Conservation (phyloP, 495 filamentous ascomycete genomes). For the Aspergillus biplanus region DNA sequence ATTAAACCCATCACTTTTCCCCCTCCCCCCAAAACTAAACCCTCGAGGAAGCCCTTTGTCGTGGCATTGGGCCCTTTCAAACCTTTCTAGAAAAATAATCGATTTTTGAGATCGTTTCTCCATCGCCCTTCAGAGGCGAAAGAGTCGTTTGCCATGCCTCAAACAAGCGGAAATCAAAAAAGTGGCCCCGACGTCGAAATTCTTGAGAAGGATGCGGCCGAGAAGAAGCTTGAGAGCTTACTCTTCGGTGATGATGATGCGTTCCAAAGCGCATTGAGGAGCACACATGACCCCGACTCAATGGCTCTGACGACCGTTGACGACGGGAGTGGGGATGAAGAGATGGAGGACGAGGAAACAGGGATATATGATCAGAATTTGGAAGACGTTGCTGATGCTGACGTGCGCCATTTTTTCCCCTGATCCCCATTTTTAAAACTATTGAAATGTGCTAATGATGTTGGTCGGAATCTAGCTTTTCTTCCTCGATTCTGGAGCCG, state of each 20-base stretch:
- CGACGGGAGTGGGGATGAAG: slow-evolving; percentile 41
- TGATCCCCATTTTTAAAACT: neutral
- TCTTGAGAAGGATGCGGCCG: slow-evolving; percentile 74
- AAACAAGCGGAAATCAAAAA: slow-evolving; percentile 39
- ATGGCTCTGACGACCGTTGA: slow-evolving; percentile 39
- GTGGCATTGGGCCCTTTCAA: neutral
- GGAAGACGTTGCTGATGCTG: slow-evolving; percentile 62
- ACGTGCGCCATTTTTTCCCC: slow-evolving; percentile 45
- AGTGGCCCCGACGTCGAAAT: slow-evolving; percentile 45
- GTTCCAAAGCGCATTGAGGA: slow-evolving; percentile 72
- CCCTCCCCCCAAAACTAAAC: slow-evolving; percentile 1
- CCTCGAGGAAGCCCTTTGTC: neutral
- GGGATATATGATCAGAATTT: slow-evolving; percentile 38
- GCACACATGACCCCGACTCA: slow-evolving; percentile 36
- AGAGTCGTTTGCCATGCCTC: slow-evolving; percentile 32
- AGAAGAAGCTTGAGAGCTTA: slow-evolving; percentile 81
- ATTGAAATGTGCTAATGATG: slow-evolving; percentile 7
- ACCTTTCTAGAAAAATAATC: neutral
- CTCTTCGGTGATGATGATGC: slow-evolving; percentile 85
- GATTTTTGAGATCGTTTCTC: neutral
- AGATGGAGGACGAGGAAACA: slow-evolving; percentile 24
- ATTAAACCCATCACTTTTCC: too few species aligned
- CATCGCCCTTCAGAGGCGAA: neutral
- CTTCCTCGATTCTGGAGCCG: slow-evolving; percentile 67
- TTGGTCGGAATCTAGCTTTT: slow-evolving; percentile 57